These are phyloP conservation scores for Ophiocordyceps camponoti-rufipedis DNA, from an alignment of 2,329 filamentous ascomycete genomes.

Conservation along the genomic window DNA sequence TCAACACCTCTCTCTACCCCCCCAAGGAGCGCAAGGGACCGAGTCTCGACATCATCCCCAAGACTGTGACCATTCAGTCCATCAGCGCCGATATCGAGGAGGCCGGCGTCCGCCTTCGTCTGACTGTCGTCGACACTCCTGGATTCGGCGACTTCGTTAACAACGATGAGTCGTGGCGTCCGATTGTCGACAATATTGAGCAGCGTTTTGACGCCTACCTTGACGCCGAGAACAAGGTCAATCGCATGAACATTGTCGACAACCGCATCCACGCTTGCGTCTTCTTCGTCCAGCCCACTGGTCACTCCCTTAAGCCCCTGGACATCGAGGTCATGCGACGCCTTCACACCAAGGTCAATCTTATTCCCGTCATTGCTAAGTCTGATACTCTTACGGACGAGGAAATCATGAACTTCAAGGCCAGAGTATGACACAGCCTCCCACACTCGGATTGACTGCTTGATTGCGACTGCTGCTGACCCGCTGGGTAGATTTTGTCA, in stretches of 20 bases:
- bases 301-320: slow-evolving; percentile 93
- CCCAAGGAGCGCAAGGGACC: slow-evolving; percentile 97
- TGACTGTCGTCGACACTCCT: slow-evolving; percentile 95
- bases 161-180: slow-evolving; percentile 98
- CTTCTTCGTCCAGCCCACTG: slow-evolving; percentile 98
- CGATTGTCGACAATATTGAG: slow-evolving; percentile 98
- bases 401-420: slow-evolving; percentile 87
- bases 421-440: slow-evolving; percentile 50
- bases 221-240: slow-evolving; percentile 99
- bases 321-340: slow-evolving; percentile 99
- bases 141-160: slow-evolving; percentile 99
- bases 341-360: slow-evolving; percentile 98
- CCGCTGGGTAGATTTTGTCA: slow-evolving; percentile 56
- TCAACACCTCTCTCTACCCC: slow-evolving; percentile 98
- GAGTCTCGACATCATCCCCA: slow-evolving; percentile 94
- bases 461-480: background rate
- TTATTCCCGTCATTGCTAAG: slow-evolving; percentile 98
- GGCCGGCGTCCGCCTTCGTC: slow-evolving; percentile 85
- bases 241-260: slow-evolving; percentile 99
- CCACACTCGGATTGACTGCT: background rate
- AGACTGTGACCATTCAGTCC: slow-evolving; percentile 88
- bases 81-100: slow-evolving; percentile 97
- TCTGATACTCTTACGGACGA: slow-evolving; percentile 95
- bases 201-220: slow-evolving; percentile 96
- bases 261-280: slow-evolving; percentile 98